Percentiles rank a stretch among this genome's conserved stretches.
Evolutionary conservation across 179 eudicot genomes (phyloP).

Genomic region (Beta corolliflora): DNA sequence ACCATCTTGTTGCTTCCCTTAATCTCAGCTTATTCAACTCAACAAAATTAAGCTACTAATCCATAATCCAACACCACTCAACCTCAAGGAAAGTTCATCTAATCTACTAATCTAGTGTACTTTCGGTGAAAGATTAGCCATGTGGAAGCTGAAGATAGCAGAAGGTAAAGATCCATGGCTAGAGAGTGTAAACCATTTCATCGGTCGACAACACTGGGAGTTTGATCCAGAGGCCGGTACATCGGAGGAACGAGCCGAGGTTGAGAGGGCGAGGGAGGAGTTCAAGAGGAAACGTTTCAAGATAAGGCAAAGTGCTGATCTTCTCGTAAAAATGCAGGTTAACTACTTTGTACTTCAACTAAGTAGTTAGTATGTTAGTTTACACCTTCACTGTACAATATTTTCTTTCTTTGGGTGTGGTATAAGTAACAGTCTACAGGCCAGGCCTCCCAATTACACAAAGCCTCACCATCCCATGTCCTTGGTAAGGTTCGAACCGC

Average conservation of each 20-base stretch:
- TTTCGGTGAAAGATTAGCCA: background rate
- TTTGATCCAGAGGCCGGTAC: constrained; percentile 53
- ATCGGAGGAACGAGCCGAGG: constrained; percentile 42
- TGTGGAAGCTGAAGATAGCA: constrained; percentile 63
- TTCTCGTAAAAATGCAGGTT: constrained; percentile 59
- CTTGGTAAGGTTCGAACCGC: too few species aligned
- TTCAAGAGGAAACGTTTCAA: constrained; percentile 38
- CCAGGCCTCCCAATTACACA: too few species aligned
- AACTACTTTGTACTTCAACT: background rate
- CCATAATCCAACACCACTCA: background rate
- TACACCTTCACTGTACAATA: background rate
- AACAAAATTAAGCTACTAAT: background rate
- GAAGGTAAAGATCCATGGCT: constrained; percentile 50
- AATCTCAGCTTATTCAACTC: constrained; percentile 2
- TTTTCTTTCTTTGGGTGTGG: too few species aligned
- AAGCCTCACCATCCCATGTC: too few species aligned
- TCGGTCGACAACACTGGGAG: constrained; percentile 64
- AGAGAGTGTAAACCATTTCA: constrained; percentile 43
- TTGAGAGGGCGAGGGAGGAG: constrained; percentile 36
- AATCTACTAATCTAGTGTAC: background rate
- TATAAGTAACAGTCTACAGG: too few species aligned
- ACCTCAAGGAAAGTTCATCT: background rate
- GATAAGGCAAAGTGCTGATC: constrained; percentile 48
- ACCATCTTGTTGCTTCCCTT: constrained; percentile 2
- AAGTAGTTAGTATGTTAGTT: too few species aligned